Evolutionary conservation across 2,329 filamentous ascomycete genomes (phyloP).

Genomic region (Trichothecium roseum): DNA sequence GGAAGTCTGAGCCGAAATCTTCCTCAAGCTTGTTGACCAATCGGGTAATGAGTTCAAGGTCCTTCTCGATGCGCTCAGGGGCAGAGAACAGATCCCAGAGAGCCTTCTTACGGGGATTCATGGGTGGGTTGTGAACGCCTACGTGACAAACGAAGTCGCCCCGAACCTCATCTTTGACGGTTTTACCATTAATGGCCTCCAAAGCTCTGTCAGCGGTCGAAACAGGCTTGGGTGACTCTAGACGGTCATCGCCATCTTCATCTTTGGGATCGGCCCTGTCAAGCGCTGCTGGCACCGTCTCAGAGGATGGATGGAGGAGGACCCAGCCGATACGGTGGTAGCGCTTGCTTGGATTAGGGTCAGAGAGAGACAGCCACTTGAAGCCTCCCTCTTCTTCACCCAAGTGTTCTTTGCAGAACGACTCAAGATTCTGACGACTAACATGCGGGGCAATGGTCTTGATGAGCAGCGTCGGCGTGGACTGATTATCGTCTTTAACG

Average conservation of each 20-base stretch:
- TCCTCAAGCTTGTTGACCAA: slow-evolving; percentile 77
- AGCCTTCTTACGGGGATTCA: slow-evolving; percentile 82
- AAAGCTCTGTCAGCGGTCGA: slow-evolving; percentile 76
- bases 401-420: slow-evolving; percentile 88
- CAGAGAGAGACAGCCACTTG: slow-evolving; percentile 90
- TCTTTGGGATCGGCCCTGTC: slow-evolving; percentile 65
- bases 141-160: slow-evolving; percentile 98
- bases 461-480: slow-evolving; percentile 87
- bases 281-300: slow-evolving; percentile 48
- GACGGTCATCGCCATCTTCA: slow-evolving; percentile 45
- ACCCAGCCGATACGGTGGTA: slow-evolving; percentile 99
- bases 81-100: slow-evolving; percentile 95
- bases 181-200: slow-evolving; percentile 94
- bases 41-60: slow-evolving; percentile 72
- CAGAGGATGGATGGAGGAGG: slow-evolving; percentile 74
- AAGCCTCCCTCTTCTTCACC: slow-evolving; percentile 87
- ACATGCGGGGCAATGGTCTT: slow-evolving; percentile 97
- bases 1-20: slow-evolving; percentile 67
- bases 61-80: slow-evolving; percentile 85
- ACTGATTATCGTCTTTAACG: slow-evolving; percentile 76
- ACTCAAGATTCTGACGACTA: slow-evolving; percentile 83
- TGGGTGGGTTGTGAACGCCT: slow-evolving; percentile 84
- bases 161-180: slow-evolving; percentile 84
- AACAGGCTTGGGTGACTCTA: slow-evolving; percentile 39
- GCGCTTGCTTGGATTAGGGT: slow-evolving; percentile 93